phyloP scores from a whole-genome alignment of 2,329 filamentous ascomycete genomes.

The Aspergillus amoenus region DNA sequence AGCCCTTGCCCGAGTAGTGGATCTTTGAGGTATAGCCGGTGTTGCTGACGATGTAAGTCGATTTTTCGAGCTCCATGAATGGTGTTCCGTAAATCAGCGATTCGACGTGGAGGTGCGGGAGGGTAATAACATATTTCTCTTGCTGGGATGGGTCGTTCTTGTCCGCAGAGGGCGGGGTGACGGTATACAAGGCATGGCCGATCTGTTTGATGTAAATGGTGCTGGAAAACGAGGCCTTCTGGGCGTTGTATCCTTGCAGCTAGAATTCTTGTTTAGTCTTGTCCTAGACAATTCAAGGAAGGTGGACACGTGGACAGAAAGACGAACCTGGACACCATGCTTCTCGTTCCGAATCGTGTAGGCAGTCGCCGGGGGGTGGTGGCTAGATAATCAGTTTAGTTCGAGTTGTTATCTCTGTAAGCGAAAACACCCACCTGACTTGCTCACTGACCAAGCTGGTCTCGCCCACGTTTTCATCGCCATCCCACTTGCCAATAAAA shows the following conservation, averaged over 20 bases:
- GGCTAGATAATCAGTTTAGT: slow-evolving; percentile 44
- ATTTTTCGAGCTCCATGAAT: slow-evolving; percentile 86
- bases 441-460: slow-evolving; percentile 91
- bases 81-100: slow-evolving; percentile 73
- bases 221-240: slow-evolving; percentile 90
- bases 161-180: slow-evolving; percentile 56
- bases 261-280: slow-evolving; percentile 19
- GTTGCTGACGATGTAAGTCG: slow-evolving; percentile 80
- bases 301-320: slow-evolving; percentile 50
- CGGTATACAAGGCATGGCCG: slow-evolving; percentile 79
- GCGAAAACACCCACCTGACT: slow-evolving; percentile 61
- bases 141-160: slow-evolving; percentile 38
- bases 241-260: slow-evolving; percentile 84
- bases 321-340: slow-evolving; percentile 65
- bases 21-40: slow-evolving; percentile 86
- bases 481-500: slow-evolving; percentile 88
- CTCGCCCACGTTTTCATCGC: slow-evolving; percentile 65
- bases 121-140: slow-evolving; percentile 85
- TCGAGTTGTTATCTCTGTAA: neutral
- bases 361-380: slow-evolving; percentile 92
- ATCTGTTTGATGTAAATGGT: slow-evolving; percentile 96
- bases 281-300: neutral
- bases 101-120: slow-evolving; percentile 90
- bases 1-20: slow-evolving; percentile 90
- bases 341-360: slow-evolving; percentile 88